These are phyloP conservation scores for Sclerotinia trifoliorum DNA, from an alignment of 2,329 filamentous ascomycete genomes.

Conservation along the genomic window DNA sequence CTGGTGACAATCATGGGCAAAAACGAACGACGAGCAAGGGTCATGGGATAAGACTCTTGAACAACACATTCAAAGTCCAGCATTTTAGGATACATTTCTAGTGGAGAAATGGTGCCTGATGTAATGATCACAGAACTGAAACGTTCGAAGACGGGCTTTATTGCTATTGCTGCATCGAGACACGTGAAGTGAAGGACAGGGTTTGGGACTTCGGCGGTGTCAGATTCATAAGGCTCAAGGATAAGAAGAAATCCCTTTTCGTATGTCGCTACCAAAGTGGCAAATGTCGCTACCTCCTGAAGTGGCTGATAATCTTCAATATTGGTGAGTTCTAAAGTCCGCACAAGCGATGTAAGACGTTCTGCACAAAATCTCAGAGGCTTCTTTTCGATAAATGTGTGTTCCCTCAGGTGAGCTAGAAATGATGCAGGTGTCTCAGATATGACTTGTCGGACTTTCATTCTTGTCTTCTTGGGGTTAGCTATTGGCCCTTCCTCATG, in stretches of 20 bases:
- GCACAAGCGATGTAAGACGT: constrained; percentile 86
- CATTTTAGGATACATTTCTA: constrained; percentile 99
- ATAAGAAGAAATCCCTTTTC: constrained; percentile 96
- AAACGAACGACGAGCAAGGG: constrained; percentile 89
- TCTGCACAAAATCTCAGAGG: constrained; percentile 93
- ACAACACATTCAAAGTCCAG: constrained; percentile 88
- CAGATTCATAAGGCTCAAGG: constrained; percentile 94
- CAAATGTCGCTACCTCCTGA: constrained; percentile 96
- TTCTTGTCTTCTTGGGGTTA: constrained; percentile 65
- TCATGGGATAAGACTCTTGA: constrained; percentile 97
- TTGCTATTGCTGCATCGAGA: constrained; percentile 94
- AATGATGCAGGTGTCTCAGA: constrained; percentile 96
- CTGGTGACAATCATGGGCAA: constrained; percentile 96
- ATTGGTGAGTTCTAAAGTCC: constrained; percentile 92
- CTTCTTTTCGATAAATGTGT: constrained; percentile 97
- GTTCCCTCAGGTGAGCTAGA: constrained; percentile 85
- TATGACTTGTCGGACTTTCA: constrained; percentile 97
- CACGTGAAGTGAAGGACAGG: constrained; percentile 97
- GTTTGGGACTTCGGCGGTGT: constrained; percentile 92
- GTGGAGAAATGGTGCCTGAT: constrained; percentile 90
- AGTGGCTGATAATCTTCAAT: constrained; percentile 97
- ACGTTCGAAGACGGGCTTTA: constrained; percentile 94
- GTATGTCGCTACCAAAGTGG: constrained; percentile 92
- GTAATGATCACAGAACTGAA: constrained; percentile 99
- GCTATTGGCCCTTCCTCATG: constrained; percentile 3